Base-by-base conservation (phyloP, 31 red algal species). In the Asparagopsis taxiformis region DNA sequence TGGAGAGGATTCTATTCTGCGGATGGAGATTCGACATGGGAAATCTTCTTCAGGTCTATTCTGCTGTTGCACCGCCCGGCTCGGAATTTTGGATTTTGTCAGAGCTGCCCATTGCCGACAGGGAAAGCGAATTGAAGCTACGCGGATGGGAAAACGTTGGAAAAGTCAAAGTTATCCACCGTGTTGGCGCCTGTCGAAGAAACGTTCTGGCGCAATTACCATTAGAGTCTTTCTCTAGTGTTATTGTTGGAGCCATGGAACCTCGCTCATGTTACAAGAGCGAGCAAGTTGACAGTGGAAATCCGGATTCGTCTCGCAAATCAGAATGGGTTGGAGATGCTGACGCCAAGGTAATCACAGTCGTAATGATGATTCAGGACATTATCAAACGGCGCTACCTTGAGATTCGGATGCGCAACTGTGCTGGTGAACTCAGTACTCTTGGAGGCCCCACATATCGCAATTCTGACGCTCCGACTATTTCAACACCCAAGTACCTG, bases 21-120 rank as follows among this genome's bases (percentile, higher is more conserved):
- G 81, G 81, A 3, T 77, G 72, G 70, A 44, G 83, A 29, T 87
- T 87, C 59, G 83, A 87, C 31, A 77, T 87, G 73, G 83, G 83
- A 15, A 87, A 87, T 39, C 26, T 87, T 11, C 63, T 77, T 6
- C 83, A 87, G 62, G 83, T 87, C 0, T 87, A 76, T 41, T 77
- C 72, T 28, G 83, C 81, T 10, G 81, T 85, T 46, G 81, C 81
- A 31, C 81, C 81, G 28, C n/a, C 69, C 13, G 81, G 81, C 2
- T 85, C 81, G 33, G 81, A 85, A 53, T 85, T 85, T 58, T 75
- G 70, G 81, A 85, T 85, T 34, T 50, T 85, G 51, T 74, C 66
- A 62, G 69, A 85, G 50, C 37, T 77, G 51, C 38, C 70, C 13
- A 22, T 87, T 57, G 72, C 75, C 55, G 70, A 87, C 17, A 10